Evolutionary conservation across 148 eudicot genomes (phyloP).

Genomic region (Tetragonia tetragonoides): DNA sequence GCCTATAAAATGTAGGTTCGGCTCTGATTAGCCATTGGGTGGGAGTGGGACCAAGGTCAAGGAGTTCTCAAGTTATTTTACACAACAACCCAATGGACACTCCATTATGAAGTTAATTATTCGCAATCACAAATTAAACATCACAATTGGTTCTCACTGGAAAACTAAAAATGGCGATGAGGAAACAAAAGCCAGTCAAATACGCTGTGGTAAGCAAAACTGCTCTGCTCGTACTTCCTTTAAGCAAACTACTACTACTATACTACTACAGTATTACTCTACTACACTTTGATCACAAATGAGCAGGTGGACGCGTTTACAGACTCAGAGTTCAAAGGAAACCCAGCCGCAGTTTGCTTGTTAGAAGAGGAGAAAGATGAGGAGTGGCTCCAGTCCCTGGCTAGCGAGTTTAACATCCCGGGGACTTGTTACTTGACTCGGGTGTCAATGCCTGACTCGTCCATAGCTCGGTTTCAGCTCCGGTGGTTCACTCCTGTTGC

Average conservation of each 20-base stretch:
- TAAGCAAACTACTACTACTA: too few relatives aligned
- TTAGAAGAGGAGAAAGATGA: slow-evolving; percentile 61
- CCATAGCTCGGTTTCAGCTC: slow-evolving; percentile 48
- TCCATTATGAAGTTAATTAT: too few relatives aligned
- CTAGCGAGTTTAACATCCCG: slow-evolving; percentile 66
- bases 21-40: too few relatives aligned
- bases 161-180: not conserved
- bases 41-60: too few relatives aligned
- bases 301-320: slow-evolving; percentile 74
- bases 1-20: too few relatives aligned
- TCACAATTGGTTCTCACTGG: too few relatives aligned
- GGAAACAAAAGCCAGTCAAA: slow-evolving; percentile 10
- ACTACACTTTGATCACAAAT: too few relatives aligned
- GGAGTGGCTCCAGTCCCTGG: slow-evolving; percentile 62
- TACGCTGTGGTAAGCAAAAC: slow-evolving; percentile 12
- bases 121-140: too few relatives aligned
- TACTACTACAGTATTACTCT: too few relatives aligned
- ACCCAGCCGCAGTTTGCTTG: slow-evolving; percentile 77
- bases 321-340: slow-evolving; percentile 61
- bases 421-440: slow-evolving; percentile 59
- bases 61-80: too few relatives aligned
- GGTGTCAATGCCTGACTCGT: slow-evolving; percentile 20
- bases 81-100: too few relatives aligned
- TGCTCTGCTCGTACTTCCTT: not conserved
- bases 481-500: slow-evolving; percentile 73